A percentile compares a stretch with the other conserved stretches of the same genome.
Conservation (phyloP, 805 yeast species). For the Jamesozyma piceae region DNA sequence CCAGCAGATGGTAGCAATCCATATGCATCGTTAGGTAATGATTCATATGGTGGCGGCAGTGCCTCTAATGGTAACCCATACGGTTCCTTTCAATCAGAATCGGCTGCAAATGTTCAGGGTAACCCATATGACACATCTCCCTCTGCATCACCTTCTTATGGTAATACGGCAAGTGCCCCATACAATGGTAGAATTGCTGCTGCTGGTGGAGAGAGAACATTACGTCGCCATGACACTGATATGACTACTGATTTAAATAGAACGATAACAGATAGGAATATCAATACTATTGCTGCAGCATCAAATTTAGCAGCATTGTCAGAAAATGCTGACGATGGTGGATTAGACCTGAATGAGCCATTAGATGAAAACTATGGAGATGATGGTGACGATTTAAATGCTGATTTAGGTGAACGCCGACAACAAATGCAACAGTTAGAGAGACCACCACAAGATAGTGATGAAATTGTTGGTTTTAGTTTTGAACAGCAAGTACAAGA, state of each 20-base stretch:
- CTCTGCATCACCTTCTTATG: neutral
- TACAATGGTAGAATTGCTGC: neutral
- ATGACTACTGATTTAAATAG: slow-evolving; percentile 1
- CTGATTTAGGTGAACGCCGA: slow-evolving; percentile 15
- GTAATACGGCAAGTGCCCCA: neutral
- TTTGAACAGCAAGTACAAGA: slow-evolving; percentile 11
- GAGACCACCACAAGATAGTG: neutral
- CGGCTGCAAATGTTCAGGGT: neutral
- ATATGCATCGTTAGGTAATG: slow-evolving; percentile 4
- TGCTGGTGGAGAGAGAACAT: neutral
- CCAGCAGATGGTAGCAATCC: slow-evolving; percentile 4
- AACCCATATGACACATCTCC: slow-evolving; percentile 1
- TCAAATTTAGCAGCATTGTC: neutral
- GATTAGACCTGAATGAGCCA: slow-evolving; percentile 22
- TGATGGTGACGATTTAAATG: slow-evolving; percentile 27
- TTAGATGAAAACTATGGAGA: slow-evolving; percentile 16
- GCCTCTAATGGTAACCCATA: slow-evolving; percentile 1
- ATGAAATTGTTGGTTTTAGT: neutral
- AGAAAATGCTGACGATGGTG: slow-evolving; percentile 7
- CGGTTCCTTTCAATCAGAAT: neutral
- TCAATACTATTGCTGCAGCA: slow-evolving; percentile 1
- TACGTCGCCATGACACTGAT: slow-evolving; percentile 1
- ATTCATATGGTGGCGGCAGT: neutral
- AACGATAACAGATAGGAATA: slow-evolving; percentile 1
- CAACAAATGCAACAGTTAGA: slow-evolving; percentile 11